Evolutionary conservation across 345 rosid species (phyloP).

Genomic region (Gossypium arboreum): DNA sequence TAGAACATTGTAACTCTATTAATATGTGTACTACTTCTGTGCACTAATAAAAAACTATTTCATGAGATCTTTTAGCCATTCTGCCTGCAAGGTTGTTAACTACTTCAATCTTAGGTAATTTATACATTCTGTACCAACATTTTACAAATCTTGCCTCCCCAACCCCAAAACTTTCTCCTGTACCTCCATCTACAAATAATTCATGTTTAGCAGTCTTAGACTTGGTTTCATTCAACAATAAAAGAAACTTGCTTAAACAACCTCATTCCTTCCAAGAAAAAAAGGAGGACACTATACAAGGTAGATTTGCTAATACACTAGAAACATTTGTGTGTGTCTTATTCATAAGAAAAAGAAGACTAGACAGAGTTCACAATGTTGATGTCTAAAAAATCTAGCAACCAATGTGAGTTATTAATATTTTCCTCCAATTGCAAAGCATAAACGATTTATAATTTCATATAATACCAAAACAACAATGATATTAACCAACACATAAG

Average conservation of each 20-base stretch:
- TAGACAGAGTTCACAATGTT: neutral
- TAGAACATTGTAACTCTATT: neutral
- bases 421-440: neutral
- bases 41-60: neutral
- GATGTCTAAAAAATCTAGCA: neutral
- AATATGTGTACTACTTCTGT: neutral
- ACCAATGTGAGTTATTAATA: neutral
- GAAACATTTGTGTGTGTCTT: neutral
- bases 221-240: neutral
- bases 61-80: neutral
- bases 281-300: neutral
- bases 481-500: neutral
- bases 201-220: neutral
- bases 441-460: neutral
- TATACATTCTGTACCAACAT: neutral
- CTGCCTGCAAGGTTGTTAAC: neutral
- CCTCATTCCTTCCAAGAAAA: neutral
- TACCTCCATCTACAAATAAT: neutral
- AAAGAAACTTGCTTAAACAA: neutral
- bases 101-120: neutral
- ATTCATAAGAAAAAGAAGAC: conserved; percentile 1
- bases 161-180: neutral
- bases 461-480: neutral
- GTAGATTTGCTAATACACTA: neutral
- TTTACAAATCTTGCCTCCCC: neutral